These are phyloP conservation scores for Setaria italica DNA, from an alignment of 202 grass and related monocot species.

Conservation along the genomic window DNA sequence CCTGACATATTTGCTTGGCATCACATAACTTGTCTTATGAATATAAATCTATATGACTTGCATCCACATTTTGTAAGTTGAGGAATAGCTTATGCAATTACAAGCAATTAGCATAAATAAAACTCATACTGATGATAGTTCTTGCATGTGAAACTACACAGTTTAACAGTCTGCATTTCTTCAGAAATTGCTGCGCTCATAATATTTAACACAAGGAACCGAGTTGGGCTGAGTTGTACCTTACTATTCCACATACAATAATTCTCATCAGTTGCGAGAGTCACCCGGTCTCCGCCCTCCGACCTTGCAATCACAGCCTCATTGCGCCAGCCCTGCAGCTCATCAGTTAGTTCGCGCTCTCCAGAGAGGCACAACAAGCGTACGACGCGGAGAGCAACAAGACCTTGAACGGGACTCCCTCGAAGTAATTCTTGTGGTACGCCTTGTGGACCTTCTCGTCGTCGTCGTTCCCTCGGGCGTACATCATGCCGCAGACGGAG, in stretches of 20 bases:
- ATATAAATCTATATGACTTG: conserved; percentile 21
- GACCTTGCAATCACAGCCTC: conserved; percentile 64
- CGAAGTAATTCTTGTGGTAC: conserved; percentile 77
- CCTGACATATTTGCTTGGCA: conserved; percentile 50
- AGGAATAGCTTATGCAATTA: background rate
- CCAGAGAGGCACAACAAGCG: background rate
- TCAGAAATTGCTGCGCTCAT: background rate
- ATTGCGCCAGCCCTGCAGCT: conserved; percentile 72
- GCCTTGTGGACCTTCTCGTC: conserved; percentile 86
- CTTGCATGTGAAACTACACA: background rate
- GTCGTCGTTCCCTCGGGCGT: conserved; percentile 67
- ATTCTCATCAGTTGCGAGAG: conserved; percentile 55
- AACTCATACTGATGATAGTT: background rate
- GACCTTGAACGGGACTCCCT: conserved; percentile 79
- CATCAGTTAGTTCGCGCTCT: conserved; percentile 27
- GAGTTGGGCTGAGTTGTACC: conserved; percentile 41
- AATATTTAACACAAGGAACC: conserved; percentile 11
- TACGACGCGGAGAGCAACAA: background rate
- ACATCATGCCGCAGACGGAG: conserved; percentile 83
- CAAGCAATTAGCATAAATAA: background rate
- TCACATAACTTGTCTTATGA: conserved; percentile 8
- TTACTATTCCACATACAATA: conserved; percentile 59
- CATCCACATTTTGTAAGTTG: background rate
- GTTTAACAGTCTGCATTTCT: conserved; percentile 27
- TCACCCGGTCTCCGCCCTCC: conserved; percentile 49